Conservation (phyloP, 2,329 filamentous ascomycete species). For the Neodidymelliopsis sp. region DNA sequence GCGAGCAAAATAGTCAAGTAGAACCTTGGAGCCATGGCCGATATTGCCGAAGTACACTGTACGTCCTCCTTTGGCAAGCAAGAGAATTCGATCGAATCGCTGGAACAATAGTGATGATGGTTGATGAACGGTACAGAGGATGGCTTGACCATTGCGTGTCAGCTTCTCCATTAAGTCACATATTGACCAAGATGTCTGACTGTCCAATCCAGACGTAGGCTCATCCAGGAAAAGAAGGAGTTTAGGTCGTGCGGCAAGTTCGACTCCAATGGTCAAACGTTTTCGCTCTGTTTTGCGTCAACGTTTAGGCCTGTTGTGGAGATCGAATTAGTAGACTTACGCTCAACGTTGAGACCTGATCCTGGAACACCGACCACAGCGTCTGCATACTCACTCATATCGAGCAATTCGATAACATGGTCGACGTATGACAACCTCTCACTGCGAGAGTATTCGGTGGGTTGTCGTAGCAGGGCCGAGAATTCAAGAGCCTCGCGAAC, state of each 20-base stretch:
- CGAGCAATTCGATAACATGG: slow-evolving; percentile 26
- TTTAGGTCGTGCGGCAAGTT: slow-evolving; percentile 46
- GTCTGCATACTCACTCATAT: slow-evolving; percentile 31
- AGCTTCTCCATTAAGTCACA: slow-evolving; percentile 85
- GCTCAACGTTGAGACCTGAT: slow-evolving; percentile 56
- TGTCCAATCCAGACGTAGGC: slow-evolving; percentile 81
- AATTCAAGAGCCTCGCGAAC: slow-evolving; percentile 41
- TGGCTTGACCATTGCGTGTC: slow-evolving; percentile 78
- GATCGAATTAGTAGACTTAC: slow-evolving; percentile 40
- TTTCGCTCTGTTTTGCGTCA: slow-evolving; percentile 58
- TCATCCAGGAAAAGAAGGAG: slow-evolving; percentile 59
- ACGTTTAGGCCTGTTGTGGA: not conserved
- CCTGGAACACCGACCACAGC: slow-evolving; percentile 26
- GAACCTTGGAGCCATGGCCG: slow-evolving; percentile 69
- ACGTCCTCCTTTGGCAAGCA: slow-evolving; percentile 76
- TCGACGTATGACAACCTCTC: slow-evolving; percentile 30
- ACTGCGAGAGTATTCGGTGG: slow-evolving; percentile 19
- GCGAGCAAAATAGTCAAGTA: slow-evolving; percentile 76
- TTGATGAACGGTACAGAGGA: slow-evolving; percentile 94
- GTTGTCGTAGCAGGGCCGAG: slow-evolving; percentile 54
- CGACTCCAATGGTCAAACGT: slow-evolving; percentile 66
- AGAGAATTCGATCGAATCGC: slow-evolving; percentile 80
- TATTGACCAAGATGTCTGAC: slow-evolving; percentile 62
- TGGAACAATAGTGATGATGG: slow-evolving; percentile 92
- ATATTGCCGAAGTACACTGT: slow-evolving; percentile 84